phyloP scores from a whole-genome alignment of 148 eudicot genomes.

The Rhododendron ferrugineum region DNA sequence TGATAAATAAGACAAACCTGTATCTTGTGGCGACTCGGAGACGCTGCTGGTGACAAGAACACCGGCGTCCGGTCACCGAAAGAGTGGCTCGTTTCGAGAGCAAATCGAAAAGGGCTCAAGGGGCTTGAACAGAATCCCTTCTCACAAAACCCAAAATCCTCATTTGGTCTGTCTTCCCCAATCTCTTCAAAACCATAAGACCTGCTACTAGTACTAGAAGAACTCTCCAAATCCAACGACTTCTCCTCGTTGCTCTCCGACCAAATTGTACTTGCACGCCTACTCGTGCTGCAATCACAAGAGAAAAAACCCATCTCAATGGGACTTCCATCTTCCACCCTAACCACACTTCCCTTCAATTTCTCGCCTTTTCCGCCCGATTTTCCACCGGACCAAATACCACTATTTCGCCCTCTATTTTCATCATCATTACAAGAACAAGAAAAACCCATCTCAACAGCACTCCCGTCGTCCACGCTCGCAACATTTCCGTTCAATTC shows the following conservation, averaged over 20 bases:
- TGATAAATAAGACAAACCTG: slow-evolving; percentile 36
- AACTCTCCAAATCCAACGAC: slow-evolving; percentile 48
- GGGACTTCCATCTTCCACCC: neutral
- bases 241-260: slow-evolving; percentile 39
- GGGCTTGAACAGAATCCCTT: slow-evolving; percentile 49
- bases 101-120: slow-evolving; percentile 59
- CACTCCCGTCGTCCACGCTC: no score
- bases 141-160: slow-evolving; percentile 21
- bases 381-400: slow-evolving; percentile 27
- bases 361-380: slow-evolving; percentile 7
- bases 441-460: slow-evolving; percentile 4
- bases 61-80: slow-evolving; percentile 41
- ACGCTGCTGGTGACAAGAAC: slow-evolving; percentile 48
- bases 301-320: slow-evolving; percentile 5
- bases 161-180: slow-evolving; percentile 8
- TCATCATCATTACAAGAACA: slow-evolving; percentile 24
- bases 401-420: slow-evolving; percentile 36
- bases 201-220: slow-evolving; percentile 27
- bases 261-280: slow-evolving; percentile 40
- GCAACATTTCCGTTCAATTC: slow-evolving; percentile 9
- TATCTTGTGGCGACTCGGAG: slow-evolving; percentile 40
- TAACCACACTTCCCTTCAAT: slow-evolving; percentile 6
- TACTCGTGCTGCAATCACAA: slow-evolving; percentile 31
- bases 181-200: slow-evolving; percentile 20
- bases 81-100: slow-evolving; percentile 41